Evolutionary conservation across 345 rosid species (phyloP).

Genomic region (Salix purpurea): DNA sequence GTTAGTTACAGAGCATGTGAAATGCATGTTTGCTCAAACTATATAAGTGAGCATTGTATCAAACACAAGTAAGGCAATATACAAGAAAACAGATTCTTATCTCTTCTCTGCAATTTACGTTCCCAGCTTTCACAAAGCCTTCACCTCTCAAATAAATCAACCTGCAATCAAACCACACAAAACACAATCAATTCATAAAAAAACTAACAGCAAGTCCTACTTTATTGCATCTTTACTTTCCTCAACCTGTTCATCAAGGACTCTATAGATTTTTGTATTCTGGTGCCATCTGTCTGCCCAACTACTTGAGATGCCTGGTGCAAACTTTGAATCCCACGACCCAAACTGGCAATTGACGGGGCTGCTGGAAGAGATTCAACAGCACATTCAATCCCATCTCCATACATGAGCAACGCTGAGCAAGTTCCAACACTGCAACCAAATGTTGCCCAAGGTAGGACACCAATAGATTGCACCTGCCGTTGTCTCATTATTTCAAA

Average conservation of each 20-base stretch:
- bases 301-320: slow-evolving; percentile 62
- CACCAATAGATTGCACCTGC: slow-evolving; percentile 46
- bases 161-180: too few relatives aligned
- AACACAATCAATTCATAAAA: too few relatives aligned
- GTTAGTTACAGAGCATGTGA: too few relatives aligned
- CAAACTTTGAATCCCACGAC: slow-evolving; percentile 81
- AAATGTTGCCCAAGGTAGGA: slow-evolving; percentile 78
- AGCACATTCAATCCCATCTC: slow-evolving; percentile 92
- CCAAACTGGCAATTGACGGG: slow-evolving; percentile 85
- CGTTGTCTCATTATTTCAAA: slow-evolving; percentile 94
- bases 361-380: slow-evolving; percentile 84
- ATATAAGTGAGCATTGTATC: too few relatives aligned
- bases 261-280: slow-evolving; percentile 78
- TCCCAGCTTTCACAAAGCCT: too few relatives aligned
- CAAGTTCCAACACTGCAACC: slow-evolving; percentile 80
- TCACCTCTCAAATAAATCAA: too few relatives aligned
- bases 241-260: slow-evolving; percentile 64
- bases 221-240: slow-evolving; percentile 51
- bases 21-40: too few relatives aligned
- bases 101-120: too few relatives aligned
- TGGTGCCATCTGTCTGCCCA: slow-evolving; percentile 48
- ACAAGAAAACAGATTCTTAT: too few relatives aligned
- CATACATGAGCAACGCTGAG: slow-evolving; percentile 56
- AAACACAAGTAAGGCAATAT: too few relatives aligned
- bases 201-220: not conserved